Conservation (phyloP, 129 eudicot species). For the Flaveria trinervia region DNA sequence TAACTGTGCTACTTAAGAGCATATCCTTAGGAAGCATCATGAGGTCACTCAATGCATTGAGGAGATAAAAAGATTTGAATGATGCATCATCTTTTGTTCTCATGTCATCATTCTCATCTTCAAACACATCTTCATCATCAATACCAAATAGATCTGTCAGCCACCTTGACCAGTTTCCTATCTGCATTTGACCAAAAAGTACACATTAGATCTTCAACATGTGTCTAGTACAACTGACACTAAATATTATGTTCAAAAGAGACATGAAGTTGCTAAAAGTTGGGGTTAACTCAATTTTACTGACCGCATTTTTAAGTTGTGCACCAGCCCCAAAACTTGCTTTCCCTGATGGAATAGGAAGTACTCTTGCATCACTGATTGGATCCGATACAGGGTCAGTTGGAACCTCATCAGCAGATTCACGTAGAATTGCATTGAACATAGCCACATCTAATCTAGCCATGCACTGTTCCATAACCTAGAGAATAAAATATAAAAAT, state of each 20-base stretch:
- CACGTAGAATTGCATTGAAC: slow-evolving; percentile 95
- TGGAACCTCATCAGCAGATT: slow-evolving; percentile 84
- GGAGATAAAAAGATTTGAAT: slow-evolving; percentile 67
- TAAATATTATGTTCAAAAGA: slow-evolving; percentile 12
- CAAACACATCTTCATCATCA: slow-evolving; percentile 56
- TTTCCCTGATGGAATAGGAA: slow-evolving; percentile 84
- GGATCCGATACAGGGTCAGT: slow-evolving; percentile 97
- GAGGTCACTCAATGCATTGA: slow-evolving; percentile 88
- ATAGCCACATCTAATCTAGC: slow-evolving; percentile 93
- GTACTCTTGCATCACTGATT: slow-evolving; percentile 84
- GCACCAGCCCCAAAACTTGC: slow-evolving; percentile 98
- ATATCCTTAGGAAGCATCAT: slow-evolving; percentile 99
- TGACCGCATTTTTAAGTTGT: slow-evolving; percentile 86
- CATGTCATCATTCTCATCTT: slow-evolving; percentile 31
- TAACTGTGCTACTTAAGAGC: slow-evolving; percentile 64
- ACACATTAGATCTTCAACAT: background rate
- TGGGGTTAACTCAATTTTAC: slow-evolving; percentile 23
- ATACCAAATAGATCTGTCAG: slow-evolving; percentile 80
- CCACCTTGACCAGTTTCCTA: slow-evolving; percentile 98
- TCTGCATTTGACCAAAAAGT: slow-evolving; percentile 46
- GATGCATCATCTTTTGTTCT: slow-evolving; percentile 37
- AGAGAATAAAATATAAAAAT: background rate
- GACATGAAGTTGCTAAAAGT: background rate
- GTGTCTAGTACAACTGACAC: no score
- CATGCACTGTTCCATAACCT: slow-evolving; percentile 94